phyloP scores from a whole-genome alignment of 2,329 filamentous ascomycete genomes.

The Achaetomium macrosporum region DNA sequence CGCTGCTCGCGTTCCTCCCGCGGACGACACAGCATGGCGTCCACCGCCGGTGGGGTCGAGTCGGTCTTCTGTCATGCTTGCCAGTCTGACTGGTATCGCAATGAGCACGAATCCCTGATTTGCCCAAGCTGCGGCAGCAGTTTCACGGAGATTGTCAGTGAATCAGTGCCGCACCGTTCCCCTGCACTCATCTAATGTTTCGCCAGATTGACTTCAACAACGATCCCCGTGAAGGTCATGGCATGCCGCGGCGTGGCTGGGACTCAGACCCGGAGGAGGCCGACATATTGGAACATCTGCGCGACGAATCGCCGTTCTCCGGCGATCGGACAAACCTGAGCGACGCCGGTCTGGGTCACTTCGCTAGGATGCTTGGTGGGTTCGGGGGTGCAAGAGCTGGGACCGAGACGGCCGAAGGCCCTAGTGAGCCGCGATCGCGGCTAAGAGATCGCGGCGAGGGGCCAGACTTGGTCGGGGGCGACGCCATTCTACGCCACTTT shows the following conservation, averaged over 20 bases:
- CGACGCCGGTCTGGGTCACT: conserved; percentile 9
- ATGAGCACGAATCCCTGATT: conserved; percentile 54
- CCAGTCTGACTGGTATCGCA: conserved; percentile 71
- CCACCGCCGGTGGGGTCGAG: conserved; percentile 47
- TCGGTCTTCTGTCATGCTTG: conserved; percentile 85
- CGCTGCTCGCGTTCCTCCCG: not conserved
- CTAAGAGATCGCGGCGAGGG: not conserved
- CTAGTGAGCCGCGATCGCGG: too few relatives aligned
- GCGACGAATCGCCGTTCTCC: conserved; percentile 12
- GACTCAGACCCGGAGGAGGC: conserved; percentile 55
- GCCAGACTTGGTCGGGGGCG: conserved; percentile 22
- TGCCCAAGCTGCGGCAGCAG: conserved; percentile 78
- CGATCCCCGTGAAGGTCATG: conserved; percentile 51
- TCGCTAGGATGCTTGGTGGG: too few relatives aligned
- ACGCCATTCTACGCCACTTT: conserved; percentile 39
- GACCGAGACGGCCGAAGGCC: too few relatives aligned
- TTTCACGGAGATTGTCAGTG: conserved; percentile 79
- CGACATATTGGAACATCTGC: conserved; percentile 50
- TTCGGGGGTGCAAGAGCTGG: too few relatives aligned
- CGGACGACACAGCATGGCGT: conserved; percentile 43
- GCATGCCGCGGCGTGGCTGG: conserved; percentile 35
- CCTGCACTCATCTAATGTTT: conserved; percentile 15
- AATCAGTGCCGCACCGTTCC: not conserved
- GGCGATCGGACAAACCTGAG: not conserved
- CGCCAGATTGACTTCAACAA: conserved; percentile 48